Evolutionary conservation across 805 yeast species (phyloP), one percentile per base, ranked within the genome.

Genomic region (Wickerhamiella qilinensis): DNA sequence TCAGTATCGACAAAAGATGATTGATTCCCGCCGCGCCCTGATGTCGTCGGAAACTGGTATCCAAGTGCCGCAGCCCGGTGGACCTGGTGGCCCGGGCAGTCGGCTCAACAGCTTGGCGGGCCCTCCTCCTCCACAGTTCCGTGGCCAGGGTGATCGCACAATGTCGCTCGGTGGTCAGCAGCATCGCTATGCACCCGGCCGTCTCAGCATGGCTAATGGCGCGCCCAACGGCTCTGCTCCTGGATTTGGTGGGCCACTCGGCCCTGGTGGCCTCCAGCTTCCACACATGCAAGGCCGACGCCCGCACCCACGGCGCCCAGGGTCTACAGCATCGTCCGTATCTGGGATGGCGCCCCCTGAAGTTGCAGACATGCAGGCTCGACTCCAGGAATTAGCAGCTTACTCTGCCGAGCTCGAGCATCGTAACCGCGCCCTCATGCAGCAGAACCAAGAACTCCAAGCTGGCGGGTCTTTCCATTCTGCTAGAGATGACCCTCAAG

Each of bases 1-100:
- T 29, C 39, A 49, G 43, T 48, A 53, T 45, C 48, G 54, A 19
- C 54, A 49, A 30, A 44, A 49, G 15, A 45, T 50, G 47, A 45
- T 46, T 21, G 54, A 50, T 33, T 41, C 47, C 19, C 47, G 54
- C 27, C 43, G 49, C 19, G 48, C 46, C 15, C 39, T 46, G 20
- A 32, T 48, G 30, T 35, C 46, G 33, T 29, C 42, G 21, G 52
- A 45, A 14, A 39, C 48, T 6, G 50, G 49, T 11, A 38, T 46
- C 14, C 51, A 48, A 16, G 20, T 40, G 33, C 43, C 52, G 9
- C 35, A 32, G 25, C 25, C 19, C 12, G 5, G 5, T 12, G n/a
- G 14, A 7, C n/a, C n/a, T n/a, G n/a, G n/a, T n/a, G n/a, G n/a
- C n/a, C n/a, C n/a, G 27, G 27, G n/a, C n/a, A n/a, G n/a, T n/a